A percentile compares a stretch with the other conserved stretches of the same genome.
Conservation (phyloP, 2,329 filamentous ascomycete species). For the Neopestalotiopsis rosae region DNA sequence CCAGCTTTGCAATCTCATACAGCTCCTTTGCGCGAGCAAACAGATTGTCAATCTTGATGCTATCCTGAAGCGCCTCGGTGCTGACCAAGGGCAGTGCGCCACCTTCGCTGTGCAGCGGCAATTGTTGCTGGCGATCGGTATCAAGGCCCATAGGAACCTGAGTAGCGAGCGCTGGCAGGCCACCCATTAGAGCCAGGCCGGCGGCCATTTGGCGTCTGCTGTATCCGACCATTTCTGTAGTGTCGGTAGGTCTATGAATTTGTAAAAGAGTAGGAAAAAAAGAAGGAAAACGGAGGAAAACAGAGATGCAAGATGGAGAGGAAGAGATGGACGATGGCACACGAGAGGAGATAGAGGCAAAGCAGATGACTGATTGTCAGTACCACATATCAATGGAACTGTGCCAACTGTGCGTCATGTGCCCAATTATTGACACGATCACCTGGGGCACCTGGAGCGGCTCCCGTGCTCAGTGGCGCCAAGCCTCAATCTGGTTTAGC, state of each 20-base stretch:
- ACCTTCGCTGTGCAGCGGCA: conserved; percentile 44
- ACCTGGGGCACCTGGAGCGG: background rate
- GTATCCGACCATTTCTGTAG: conserved; percentile 17
- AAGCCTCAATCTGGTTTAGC: conserved; percentile 4
- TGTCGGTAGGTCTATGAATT: background rate
- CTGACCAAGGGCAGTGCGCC: conserved; percentile 49
- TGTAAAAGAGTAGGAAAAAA: background rate
- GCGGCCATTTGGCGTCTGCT: conserved; percentile 18
- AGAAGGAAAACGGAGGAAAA: too few species aligned
- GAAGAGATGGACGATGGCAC: background rate
- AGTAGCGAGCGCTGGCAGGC: conserved; percentile 21
- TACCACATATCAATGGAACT: background rate
- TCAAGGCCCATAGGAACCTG: conserved; percentile 21
- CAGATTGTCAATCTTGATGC: conserved; percentile 62
- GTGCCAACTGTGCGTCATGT: conserved; percentile 17
- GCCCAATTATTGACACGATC: conserved; percentile 16
- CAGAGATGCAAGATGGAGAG: background rate
- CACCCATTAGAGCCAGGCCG: conserved; percentile 21
- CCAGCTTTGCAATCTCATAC: conserved; percentile 65
- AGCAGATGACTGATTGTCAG: background rate
- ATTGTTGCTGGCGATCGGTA: conserved; percentile 27
- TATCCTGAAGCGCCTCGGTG: conserved; percentile 59
- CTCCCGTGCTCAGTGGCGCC: background rate
- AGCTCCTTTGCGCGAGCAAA: conserved; percentile 64
- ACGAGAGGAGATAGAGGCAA: background rate